phyloP scores from a whole-genome alignment of 805 yeast species.

The Lipomyces sp. region DNA sequence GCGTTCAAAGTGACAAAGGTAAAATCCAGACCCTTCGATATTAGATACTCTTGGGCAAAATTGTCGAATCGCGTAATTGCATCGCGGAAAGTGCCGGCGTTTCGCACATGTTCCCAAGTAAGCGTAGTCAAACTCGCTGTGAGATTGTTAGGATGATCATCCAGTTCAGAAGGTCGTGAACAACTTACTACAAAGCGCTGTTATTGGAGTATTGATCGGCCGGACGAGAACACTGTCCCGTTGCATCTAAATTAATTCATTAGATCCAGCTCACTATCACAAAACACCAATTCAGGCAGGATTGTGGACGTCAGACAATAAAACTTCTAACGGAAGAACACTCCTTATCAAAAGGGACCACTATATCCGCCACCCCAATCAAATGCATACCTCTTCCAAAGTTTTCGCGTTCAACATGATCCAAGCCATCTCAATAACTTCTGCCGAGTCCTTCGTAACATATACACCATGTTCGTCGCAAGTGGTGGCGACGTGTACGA shows the following conservation, averaged over 20 bases:
- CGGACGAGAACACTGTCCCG: slow-evolving; percentile 57
- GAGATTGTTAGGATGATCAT: not conserved
- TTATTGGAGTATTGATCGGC: slow-evolving; percentile 69
- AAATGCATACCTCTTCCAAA: slow-evolving; percentile 47
- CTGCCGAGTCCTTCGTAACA: slow-evolving; percentile 69
- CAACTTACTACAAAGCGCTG: slow-evolving; percentile 50
- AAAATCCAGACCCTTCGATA: slow-evolving; percentile 56
- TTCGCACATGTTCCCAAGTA: slow-evolving; percentile 64
- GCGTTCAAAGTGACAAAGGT: slow-evolving; percentile 69
- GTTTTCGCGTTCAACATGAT: slow-evolving; percentile 59
- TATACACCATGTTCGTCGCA: slow-evolving; percentile 66
- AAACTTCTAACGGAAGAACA: not conserved
- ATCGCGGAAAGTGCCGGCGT: slow-evolving; percentile 64
- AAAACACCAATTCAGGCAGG: not conserved
- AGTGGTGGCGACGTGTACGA: slow-evolving; percentile 65
- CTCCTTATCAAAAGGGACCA: not conserved
- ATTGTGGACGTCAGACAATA: not conserved
- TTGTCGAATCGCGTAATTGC: slow-evolving; percentile 62
- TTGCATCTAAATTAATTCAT: slow-evolving; percentile 40
- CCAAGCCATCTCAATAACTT: slow-evolving; percentile 73
- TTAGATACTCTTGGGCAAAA: slow-evolving; percentile 49
- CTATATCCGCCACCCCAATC: slow-evolving; percentile 1
- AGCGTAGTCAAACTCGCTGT: slow-evolving; percentile 55
- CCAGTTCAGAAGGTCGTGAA: not conserved
- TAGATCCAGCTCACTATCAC: not conserved